Evolutionary conservation across 371 early-diverging fungal species (phyloP), one percentile per base, ranked within the genome.

Genomic region (Batkoa obscura): DNA sequence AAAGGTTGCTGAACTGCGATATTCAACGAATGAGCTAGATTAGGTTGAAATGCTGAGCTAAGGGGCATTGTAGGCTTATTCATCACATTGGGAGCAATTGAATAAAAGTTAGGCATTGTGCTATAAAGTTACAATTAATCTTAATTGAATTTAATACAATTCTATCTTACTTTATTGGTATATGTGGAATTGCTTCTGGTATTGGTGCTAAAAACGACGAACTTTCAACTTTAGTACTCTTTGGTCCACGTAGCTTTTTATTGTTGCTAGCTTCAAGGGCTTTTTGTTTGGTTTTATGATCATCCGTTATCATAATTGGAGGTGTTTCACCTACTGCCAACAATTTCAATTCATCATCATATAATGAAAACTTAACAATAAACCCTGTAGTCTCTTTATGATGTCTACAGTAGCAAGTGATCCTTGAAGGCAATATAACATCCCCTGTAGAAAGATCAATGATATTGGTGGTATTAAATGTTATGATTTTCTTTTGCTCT

Each of bases 391-490:
- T 83, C 63, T 94, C 94, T 59, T 79, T 75, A 60, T 92, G 92
- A 61, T 94, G 94, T 31, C 94, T 71, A 66, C 91, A 92, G 64
- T 94, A 94, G 71, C 94, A 94, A 5, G 92, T 91, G 61, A 94
- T 88, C 32, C 94, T 75, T 1, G 91, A 86, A 15, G 94, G 93
- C 34, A 94, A 63, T 57, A 86, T 81, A 0, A 84, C 79, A 65
- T 90, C 91, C 39, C 94, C 94, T 50, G 81, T 80, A 64, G 75
- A 79, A 59, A 94, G 90, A 65, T 91, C 90, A 35, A 89, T 80
- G 43, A 89, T 64, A 57, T 85, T 84, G 55, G 74, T 72, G 66
- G 88, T 86, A 68, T 90, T 92, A 68, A 92, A 91, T n/a, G 88
- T 71, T 3, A 88, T 60, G 3, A 84, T 78, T 54, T 84, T 80